Conservation (phyloP, 495 filamentous ascomycete genomes). For the Penicillium steckii region DNA sequence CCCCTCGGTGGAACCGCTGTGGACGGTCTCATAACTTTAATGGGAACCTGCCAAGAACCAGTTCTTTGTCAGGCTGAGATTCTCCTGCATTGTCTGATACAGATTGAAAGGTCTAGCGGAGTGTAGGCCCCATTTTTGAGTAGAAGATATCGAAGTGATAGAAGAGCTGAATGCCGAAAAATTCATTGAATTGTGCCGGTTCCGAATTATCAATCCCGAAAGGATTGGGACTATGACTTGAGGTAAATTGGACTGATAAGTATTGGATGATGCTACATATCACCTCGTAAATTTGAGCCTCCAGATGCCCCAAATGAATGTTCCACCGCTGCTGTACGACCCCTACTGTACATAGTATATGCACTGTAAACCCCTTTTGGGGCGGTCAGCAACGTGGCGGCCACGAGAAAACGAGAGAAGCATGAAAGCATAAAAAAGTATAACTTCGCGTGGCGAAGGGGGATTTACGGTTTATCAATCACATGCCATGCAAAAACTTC, state of each 20-base stretch:
- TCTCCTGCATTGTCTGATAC: not conserved
- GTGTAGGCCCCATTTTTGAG: not conserved
- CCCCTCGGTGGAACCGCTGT: conserved; percentile 3
- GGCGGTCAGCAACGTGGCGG: conserved; percentile 40
- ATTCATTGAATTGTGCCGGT: not conserved
- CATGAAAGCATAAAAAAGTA: conserved; percentile 2
- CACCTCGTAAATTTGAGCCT: too few species aligned
- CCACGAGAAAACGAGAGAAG: conserved; percentile 37
- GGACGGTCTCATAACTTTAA: conserved; percentile 8
- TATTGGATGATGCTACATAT: too few species aligned
- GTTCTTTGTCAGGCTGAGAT: not conserved
- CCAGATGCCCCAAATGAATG: too few species aligned
- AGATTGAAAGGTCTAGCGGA: not conserved
- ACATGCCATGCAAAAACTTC: conserved; percentile 6
- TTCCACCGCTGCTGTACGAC: conserved; percentile 22
- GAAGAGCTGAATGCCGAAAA: not conserved
- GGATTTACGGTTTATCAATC: conserved; percentile 16
- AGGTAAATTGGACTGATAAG: too few species aligned
- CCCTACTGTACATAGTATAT: conserved; percentile 13
- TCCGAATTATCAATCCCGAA: not conserved
- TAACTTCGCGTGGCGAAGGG: conserved; percentile 9
- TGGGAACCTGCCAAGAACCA: conserved; percentile 4
- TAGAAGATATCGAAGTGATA: not conserved
- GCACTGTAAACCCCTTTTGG: too few species aligned
- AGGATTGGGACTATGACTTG: too few species aligned